phyloP scores from a whole-genome alignment of 768 basidiomycete species.

The Lactarius psammicola region DNA sequence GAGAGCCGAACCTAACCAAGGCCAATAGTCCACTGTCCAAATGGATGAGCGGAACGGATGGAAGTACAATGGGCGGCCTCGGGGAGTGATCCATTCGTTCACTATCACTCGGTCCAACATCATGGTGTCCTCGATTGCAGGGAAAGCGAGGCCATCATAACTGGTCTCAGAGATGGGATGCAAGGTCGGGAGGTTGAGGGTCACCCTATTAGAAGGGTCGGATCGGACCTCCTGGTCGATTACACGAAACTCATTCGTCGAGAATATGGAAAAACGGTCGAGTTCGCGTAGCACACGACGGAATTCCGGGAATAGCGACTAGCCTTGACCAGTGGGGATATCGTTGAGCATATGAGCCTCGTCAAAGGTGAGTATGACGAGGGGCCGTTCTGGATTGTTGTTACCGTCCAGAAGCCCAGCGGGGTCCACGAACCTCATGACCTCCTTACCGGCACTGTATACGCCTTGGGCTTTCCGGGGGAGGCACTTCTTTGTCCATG shows the following conservation, averaged over 20 bases:
- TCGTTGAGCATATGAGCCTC: background rate
- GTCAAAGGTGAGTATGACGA: background rate
- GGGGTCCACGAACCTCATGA: background rate
- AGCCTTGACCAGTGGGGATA: background rate
- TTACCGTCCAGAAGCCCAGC: background rate
- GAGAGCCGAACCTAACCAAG: background rate
- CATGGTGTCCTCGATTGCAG: background rate
- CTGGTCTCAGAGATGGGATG: too few species aligned
- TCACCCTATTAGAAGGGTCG: too few species aligned
- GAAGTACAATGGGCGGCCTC: slow-evolving; percentile 11
- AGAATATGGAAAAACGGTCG: too few species aligned
- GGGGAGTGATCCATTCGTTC: slow-evolving; percentile 2
- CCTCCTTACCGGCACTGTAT: background rate
- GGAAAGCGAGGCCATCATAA: too few species aligned
- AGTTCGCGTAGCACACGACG: background rate
- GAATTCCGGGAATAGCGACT: background rate
- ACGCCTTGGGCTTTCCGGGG: too few species aligned
- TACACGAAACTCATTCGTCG: too few species aligned
- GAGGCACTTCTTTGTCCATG: background rate
- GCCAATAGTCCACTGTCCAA: background rate
- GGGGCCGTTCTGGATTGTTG: background rate
- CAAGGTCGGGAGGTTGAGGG: too few species aligned
- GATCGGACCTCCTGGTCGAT: too few species aligned
- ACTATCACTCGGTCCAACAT: background rate
- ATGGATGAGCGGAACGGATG: background rate